Evolutionary conservation across 1,284 basidiomycete genomes (phyloP), one percentile per base, ranked within the genome.

Genomic region (Trametes sp.): DNA sequence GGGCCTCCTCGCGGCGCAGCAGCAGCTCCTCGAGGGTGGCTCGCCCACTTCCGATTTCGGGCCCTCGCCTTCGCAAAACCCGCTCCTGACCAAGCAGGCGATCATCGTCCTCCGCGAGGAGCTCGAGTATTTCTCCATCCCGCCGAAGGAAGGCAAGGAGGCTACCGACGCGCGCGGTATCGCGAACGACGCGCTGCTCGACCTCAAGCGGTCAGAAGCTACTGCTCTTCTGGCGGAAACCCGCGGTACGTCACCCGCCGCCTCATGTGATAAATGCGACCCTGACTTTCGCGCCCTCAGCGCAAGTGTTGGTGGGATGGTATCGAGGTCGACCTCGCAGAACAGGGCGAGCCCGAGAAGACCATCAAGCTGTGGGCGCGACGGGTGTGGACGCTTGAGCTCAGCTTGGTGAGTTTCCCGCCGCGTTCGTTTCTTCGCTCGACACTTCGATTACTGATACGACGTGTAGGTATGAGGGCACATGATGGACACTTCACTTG

Each of bases 241-340:
- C 97, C 33, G 97, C 97, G 19, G 95, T 97, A 77, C 70, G 93
- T 86, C 6, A 46, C 48, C 16, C 38, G 66, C 70, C 57, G 48
- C 38, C 21, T 29, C 29, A 35, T 31, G 38, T 54, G 31, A 35
- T 19, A 33, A 21, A 46, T 14, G 38, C 42, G 38, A 35, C 21
- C 24, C 10, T 28, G 13, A 35, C 35, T 9, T 38, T 63, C 29
- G 28, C 31, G 57, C 52, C 56, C 57, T 67, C 16, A 96, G 95
- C 86, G 97, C 57, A 99, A 99, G 80, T 99, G 98, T 79, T 99
- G 97, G 97, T 99, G 97, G 97, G 98, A 99, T 73, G 96, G 96
- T 19, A 86, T 96, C 53, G 96, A 98, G 70, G 87, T 98, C 38
- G 92, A 96, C 57, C 77, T 98, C 24, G 85, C 88, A 9, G 80